Evolutionary conservation across 2,329 filamentous ascomycete genomes (phyloP).

Genomic region (Parastagonospora avenae): DNA sequence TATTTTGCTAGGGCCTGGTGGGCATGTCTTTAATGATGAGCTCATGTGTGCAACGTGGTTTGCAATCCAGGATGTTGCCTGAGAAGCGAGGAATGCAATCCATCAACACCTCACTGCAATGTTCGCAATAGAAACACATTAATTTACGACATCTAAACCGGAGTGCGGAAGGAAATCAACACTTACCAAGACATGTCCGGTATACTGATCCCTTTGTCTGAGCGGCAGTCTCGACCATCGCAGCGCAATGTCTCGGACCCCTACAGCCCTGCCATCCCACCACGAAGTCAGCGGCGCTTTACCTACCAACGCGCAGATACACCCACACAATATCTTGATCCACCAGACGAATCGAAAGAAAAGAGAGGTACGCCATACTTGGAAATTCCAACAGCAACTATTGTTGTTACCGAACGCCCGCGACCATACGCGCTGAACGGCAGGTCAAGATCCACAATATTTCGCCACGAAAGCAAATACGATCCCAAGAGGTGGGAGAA

Average conservation of each 20-base stretch:
- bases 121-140: background rate
- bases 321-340: background rate
- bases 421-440: background rate
- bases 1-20: too few relatives aligned
- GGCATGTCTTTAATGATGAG: too few relatives aligned
- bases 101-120: background rate
- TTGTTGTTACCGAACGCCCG: background rate
- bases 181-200: background rate
- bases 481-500: background rate
- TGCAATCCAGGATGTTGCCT: background rate
- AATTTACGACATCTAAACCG: background rate
- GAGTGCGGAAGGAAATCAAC: too few relatives aligned
- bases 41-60: background rate
- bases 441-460: slow-evolving; percentile 5
- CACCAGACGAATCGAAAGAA: background rate
- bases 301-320: slow-evolving; percentile 1
- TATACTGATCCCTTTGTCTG: too few relatives aligned
- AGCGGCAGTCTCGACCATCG: background rate
- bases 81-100: slow-evolving; percentile 4
- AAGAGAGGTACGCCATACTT: background rate
- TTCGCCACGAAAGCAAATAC: background rate
- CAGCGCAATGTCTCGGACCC: slow-evolving; percentile 18
- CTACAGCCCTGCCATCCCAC: slow-evolving; percentile 21
- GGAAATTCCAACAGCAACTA: background rate
- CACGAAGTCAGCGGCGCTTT: slow-evolving; percentile 2